A percentile compares a stretch with the other conserved stretches of the same genome.
phyloP scores from a whole-genome alignment of 2,329 filamentous ascomycete genomes.

The Colletotrichum musae region DNA sequence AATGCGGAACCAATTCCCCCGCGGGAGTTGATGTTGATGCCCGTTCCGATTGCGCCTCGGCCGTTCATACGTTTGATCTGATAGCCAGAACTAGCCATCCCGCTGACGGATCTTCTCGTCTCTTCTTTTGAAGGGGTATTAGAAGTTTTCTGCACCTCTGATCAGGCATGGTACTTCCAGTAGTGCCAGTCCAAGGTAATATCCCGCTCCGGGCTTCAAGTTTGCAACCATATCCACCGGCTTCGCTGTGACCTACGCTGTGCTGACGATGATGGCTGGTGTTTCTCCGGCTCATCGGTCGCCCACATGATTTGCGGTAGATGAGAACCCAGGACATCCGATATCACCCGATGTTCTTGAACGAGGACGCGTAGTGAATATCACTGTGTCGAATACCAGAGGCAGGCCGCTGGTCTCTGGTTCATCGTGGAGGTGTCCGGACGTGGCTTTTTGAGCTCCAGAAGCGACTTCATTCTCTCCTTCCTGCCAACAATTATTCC shows the following conservation, averaged over 20 bases:
- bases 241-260: conserved; percentile 57
- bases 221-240: background rate
- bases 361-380: too few relatives aligned
- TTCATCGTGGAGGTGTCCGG: too few relatives aligned
- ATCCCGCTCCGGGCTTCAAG: too few relatives aligned
- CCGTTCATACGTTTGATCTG: background rate
- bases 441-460: too few relatives aligned
- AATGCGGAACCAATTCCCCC: conserved; percentile 34
- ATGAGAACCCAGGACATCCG: too few relatives aligned
- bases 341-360: too few relatives aligned
- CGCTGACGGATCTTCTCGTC: background rate
- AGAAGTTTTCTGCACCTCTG: conserved; percentile 28
- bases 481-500: background rate
- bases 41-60: conserved; percentile 19
- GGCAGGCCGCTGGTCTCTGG: too few relatives aligned
- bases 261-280: too few relatives aligned
- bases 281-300: too few relatives aligned
- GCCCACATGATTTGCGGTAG: too few relatives aligned
- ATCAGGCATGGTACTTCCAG: too few relatives aligned
- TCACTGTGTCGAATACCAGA: too few relatives aligned
- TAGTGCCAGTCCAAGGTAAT: background rate
- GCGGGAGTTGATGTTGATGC: conserved; percentile 5
- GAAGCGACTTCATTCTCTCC: conserved; percentile 50
- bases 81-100: background rate
- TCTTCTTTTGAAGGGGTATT: conserved; percentile 59